Conservation (phyloP, 176 grass and related monocot genomes). For the Dactylis glomerata region DNA sequence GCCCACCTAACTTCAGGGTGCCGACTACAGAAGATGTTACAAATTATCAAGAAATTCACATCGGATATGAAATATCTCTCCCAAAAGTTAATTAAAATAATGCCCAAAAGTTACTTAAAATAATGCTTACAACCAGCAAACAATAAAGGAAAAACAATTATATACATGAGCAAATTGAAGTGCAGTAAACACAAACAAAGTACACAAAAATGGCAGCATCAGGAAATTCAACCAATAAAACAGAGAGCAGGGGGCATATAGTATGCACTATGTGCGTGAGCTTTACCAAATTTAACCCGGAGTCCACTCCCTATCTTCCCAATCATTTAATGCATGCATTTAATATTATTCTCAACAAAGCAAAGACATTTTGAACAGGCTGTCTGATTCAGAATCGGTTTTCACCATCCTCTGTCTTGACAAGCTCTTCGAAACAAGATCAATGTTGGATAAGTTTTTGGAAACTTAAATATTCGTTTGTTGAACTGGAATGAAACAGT, state of each 20-base stretch:
- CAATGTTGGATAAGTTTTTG: neutral
- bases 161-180: neutral
- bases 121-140: neutral
- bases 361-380: neutral
- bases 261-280: too few relatives aligned
- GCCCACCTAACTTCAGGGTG: constrained; percentile 91
- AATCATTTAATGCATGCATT: too few relatives aligned
- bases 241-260: too few relatives aligned
- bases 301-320: too few relatives aligned
- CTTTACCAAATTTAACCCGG: too few relatives aligned
- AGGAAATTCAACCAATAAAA: neutral
- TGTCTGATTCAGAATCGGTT: neutral
- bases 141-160: neutral
- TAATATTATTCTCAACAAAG: too few relatives aligned
- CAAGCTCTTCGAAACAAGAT: neutral
- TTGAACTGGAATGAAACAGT: neutral
- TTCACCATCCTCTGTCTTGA: neutral
- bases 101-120: neutral
- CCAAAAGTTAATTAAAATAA: neutral
- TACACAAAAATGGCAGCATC: neutral
- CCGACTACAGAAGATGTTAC: constrained; percentile 52
- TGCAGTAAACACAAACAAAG: neutral
- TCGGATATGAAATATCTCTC: neutral
- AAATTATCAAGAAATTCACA: constrained; percentile 20
- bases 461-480: neutral